Evolutionary conservation across 73 alveolate species (phyloP), one percentile per base, ranked within the genome.

Genomic region (Stentor roeselii): DNA sequence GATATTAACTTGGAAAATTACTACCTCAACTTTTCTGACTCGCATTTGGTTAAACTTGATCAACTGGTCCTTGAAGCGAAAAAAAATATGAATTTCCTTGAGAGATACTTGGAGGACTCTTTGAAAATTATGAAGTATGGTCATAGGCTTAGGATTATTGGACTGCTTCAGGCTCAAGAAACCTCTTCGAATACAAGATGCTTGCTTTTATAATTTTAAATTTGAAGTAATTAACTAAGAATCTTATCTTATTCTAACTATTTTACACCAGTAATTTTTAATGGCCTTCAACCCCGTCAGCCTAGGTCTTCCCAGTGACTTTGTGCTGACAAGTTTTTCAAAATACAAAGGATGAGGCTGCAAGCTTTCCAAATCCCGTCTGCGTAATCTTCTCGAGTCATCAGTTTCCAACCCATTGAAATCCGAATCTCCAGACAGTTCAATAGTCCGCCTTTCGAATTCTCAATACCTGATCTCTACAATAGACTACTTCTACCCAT

Each of bases 371-470:
- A 6, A 50, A 50, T 11, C 6, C 21, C 67, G 67, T 50, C 21
- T 50, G 42, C 78, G 84, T 42, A 84, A 92, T 59, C 91, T 88
- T 75, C 92, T 93, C 6, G 88, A 87, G 37, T 83, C 67, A 6
- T 11, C 67, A 11, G 30, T 50, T 50, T 50, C 67, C 6, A 50
- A 50, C 67, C 67, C 67, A 11, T 11, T 50, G 67, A 50, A 50
- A 50, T 50, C 67, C 67, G 98, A 96, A 60, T 91, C 98, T 38
- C 99, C 99, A 1, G 99, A 96, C 83, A 95, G 95, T 82, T 87
- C 97, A 21, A 88, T 92, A 27, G 94, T 90, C 14, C 91, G 95
- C 3, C 75, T 90, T 14, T 85, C 88, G 11, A 78, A 82, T 3
- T 42, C 89, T 6, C 60, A 78, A 78, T 75, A 41, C 91, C 84